A percentile compares a stretch with the other conserved stretches of the same genome.
Conservation (phyloP, 2,329 filamentous ascomycete genomes). For the Diaporthe destruens region DNA sequence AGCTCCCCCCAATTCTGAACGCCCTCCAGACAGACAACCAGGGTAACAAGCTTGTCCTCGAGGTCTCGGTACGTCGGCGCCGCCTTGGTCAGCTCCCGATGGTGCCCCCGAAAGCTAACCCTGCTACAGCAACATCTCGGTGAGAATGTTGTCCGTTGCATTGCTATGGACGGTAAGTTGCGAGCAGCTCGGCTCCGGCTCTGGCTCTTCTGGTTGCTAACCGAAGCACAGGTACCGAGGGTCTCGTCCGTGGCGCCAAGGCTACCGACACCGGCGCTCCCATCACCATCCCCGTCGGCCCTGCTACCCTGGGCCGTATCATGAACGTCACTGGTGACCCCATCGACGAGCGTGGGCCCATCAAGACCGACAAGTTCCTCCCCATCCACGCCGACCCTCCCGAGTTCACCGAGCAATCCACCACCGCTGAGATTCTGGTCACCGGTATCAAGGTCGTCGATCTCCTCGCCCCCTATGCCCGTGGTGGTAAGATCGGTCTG, state of each 20-base stretch:
- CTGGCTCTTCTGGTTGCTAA: constrained; percentile 38
- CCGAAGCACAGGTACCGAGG: constrained; percentile 84
- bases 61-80: constrained; percentile 83
- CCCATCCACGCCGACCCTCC: constrained; percentile 97
- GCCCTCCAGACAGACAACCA: constrained; percentile 92
- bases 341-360: constrained; percentile 98
- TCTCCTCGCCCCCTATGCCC: constrained; percentile 97
- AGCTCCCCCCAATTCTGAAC: constrained; percentile 97
- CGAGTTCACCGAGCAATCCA: constrained; percentile 94
- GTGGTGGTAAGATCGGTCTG: constrained; percentile 99
- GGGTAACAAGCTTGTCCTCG: constrained; percentile 93
- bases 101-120: constrained; percentile 52
- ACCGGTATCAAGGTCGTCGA: constrained; percentile 99
- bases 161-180: constrained; percentile 99
- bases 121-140: constrained; percentile 92
- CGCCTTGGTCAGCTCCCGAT: constrained; percentile 18
- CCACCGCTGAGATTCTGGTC: constrained; percentile 93
- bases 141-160: constrained; percentile 98
- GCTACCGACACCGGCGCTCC: constrained; percentile 91
- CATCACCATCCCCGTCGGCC: constrained; percentile 96
- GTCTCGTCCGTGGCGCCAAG: constrained; percentile 93
- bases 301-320: constrained; percentile 95
- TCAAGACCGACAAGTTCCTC: constrained; percentile 89
- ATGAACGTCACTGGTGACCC: constrained; percentile 99
- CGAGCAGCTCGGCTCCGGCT: not conserved